Base-by-base conservation (phyloP, 192 early-diverging fungal genomes). In the Rhizoclosmatium sp. region DNA sequence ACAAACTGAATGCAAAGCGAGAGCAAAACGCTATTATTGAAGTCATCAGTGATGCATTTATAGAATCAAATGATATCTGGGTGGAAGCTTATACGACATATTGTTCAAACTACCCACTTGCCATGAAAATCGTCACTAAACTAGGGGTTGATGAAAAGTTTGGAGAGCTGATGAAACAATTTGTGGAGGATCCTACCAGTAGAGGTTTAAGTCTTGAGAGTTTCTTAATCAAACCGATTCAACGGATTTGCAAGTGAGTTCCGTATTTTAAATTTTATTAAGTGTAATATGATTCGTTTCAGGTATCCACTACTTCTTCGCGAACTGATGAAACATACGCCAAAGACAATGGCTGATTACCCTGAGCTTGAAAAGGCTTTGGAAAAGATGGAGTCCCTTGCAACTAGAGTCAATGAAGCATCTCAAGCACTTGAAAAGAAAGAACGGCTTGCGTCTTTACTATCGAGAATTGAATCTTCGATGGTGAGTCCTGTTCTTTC, bases 161-260 rank as follows among this genome's bases (percentile, higher is more conserved):
- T 51, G 88, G 88, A 61, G 81, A 88, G 3, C 3, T 54, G 19
- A 48, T 77, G 51, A 70, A 87, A 69, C 84, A 84, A 60, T 79
- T 81, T 75, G 84, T 84, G 81, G 14, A 46, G 54, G 81, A 74
- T 47, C 61, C 85, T 9, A 86, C 87, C 78, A 81, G 70, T 0
- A 75, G 89, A 42, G 89, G 89, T 3, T 74, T 90, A 12, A 88
- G 86, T 65, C 70, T 90, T 42, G 89, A 90, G 69, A 90, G 88
- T 16, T 90, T 90, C 64, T 70, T 90, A 82, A 90, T 90, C 58
- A 90, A 90, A 67, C 89, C 89, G 4, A 86, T 90, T 3, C 89
- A 90, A 77, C 69, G 89, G 58, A 90, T 90, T 46, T 90, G 89
- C 86, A 90, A 90, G 84, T 88, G 56, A 74, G 81, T 69, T 49